Evolutionary conservation across 345 rosid genomes (phyloP), one percentile per base, ranked within the genome.

Genomic region (Citrus unshiu): DNA sequence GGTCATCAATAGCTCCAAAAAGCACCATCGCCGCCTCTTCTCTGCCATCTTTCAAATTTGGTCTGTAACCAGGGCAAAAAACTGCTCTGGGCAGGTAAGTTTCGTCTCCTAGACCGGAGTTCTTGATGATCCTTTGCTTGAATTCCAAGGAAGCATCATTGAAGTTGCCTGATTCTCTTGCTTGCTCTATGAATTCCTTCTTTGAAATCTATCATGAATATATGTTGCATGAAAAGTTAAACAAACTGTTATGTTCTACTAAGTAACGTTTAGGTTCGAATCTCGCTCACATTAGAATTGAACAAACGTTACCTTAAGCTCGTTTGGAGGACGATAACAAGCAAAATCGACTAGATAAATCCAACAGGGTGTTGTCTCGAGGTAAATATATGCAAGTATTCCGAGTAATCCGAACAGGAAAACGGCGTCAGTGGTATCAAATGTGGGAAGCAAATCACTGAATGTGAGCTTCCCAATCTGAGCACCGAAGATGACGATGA

Each of bases 61-160:
- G 74, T 59, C 56, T 83, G 74, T 87, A 81, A 32, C 82, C 86
- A 1, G 87, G 86, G 30, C 81, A 79, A 77, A 90, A 89, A 3
- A 93, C 85, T 3, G 69, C 58, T 82, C 87, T 85, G 2, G 98
- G 93, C 84, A 93, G 76, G 85, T 85, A 91, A 34, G 88, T 88
- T 73, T 89, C 87, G 30, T 93, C 95, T 69, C 98, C 98, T n/a
- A 91, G 84, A 22, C 95, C 95, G 1, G 95, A 91, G 43, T 86
- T 83, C 62, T 86, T 80, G 34, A 93, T 85, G 4, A 81, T 77
- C 72, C 77, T 78, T 32, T 80, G 83, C 80, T 91, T 92, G 65
- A 90, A 88, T 40, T 86, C 81, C 16, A 93, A 77, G 68, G 98
- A 83, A 7, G 82, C 77, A 0, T 88, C 92, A 21, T 73, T 83